Conservation (phyloP, 306 rosid species). For the Vigna angularis region DNA sequence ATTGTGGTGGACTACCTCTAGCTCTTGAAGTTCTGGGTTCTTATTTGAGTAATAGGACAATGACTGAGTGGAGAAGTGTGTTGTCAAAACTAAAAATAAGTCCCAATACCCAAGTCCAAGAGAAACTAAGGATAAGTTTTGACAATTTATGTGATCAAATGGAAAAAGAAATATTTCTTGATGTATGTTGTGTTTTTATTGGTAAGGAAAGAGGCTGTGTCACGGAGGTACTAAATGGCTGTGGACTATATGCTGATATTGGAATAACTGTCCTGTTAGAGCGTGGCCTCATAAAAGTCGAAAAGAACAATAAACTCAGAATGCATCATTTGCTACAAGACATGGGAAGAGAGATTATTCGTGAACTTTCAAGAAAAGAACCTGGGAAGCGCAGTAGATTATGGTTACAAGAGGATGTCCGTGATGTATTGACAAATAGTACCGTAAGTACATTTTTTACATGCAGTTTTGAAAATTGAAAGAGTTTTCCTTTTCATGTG, state of each 20-base stretch:
- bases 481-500: no score
- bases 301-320: constrained; percentile 4
- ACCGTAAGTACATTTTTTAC: neutral
- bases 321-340: constrained; percentile 38
- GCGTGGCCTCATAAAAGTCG: constrained; percentile 36
- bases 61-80: neutral
- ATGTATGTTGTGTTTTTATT: constrained; percentile 46
- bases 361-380: neutral
- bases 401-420: constrained; percentile 19
- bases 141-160: neutral
- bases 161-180: constrained; percentile 44
- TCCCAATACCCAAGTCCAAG: neutral
- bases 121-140: neutral
- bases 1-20: no score
- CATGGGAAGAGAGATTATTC: constrained; percentile 47
- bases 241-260: constrained; percentile 36
- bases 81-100: neutral
- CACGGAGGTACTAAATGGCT: constrained; percentile 24
- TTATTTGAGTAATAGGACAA: neutral
- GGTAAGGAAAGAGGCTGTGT: constrained; percentile 34
- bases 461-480: no score
- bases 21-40: no score
- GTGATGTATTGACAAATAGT: constrained; percentile 2
- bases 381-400: constrained; percentile 23
- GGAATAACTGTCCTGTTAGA: constrained; percentile 36